Conservation (phyloP, 2,329 filamentous ascomycete species). For the Neofusicoccum sp. region DNA sequence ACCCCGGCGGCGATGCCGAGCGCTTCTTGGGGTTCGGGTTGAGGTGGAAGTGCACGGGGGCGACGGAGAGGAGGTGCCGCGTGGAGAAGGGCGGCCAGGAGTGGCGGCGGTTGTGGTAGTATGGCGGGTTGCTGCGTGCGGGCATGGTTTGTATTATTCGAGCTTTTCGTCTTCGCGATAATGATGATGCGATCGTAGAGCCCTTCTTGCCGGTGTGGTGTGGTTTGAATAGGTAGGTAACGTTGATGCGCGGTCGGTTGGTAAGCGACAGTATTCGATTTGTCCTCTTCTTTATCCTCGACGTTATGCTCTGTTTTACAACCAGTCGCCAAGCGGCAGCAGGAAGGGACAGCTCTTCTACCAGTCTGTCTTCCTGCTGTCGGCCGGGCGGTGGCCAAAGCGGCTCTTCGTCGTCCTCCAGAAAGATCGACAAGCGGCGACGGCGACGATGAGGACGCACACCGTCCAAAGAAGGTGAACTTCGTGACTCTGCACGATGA, state of each 20-base stretch:
- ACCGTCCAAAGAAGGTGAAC: not conserved
- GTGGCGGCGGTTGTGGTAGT: conserved; percentile 8
- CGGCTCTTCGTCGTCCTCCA: not conserved
- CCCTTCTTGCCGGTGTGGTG: not conserved
- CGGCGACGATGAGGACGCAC: too few relatives aligned
- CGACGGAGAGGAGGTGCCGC: conserved; percentile 16
- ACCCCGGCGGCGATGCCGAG: not conserved
- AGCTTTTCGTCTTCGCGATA: not conserved
- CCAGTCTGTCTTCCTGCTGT: not conserved
- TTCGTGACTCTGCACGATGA: not conserved
- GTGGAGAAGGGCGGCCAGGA: conserved; percentile 19
- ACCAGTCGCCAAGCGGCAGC: not conserved
- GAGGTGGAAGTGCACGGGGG: conserved; percentile 21
- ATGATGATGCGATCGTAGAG: too few relatives aligned
- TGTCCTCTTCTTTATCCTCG: not conserved
- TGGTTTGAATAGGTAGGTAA: too few relatives aligned
- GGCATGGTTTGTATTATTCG: not conserved
- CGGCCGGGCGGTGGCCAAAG: not conserved
- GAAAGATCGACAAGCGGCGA: not conserved
- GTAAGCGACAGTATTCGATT: not conserved
- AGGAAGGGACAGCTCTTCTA: not conserved
- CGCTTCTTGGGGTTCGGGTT: not conserved
- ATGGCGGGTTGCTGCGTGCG: not conserved
- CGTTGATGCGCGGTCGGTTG: not conserved
- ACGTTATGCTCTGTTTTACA: not conserved